Conservation (phyloP, 495 filamentous ascomycete species). For the Xanthoparmelia taractica region DNA sequence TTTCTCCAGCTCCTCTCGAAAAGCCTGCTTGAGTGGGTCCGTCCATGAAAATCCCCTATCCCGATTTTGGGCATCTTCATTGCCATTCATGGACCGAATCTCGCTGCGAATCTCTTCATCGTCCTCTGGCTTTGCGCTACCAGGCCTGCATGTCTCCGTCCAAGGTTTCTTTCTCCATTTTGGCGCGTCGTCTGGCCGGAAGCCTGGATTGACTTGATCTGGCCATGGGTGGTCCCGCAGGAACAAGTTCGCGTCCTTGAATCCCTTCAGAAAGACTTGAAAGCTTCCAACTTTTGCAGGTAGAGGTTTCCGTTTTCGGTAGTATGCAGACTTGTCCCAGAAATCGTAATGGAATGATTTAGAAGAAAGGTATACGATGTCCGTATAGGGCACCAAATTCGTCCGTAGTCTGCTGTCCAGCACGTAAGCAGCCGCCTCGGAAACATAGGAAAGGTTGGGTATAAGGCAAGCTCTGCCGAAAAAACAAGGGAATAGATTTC, state of each 20-base stretch:
- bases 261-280: constrained; percentile 94
- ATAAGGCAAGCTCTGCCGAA: constrained; percentile 95
- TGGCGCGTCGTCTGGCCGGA: constrained; percentile 60
- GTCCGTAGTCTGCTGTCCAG: constrained; percentile 85
- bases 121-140: constrained; percentile 56
- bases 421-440: constrained; percentile 93
- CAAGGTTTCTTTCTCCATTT: constrained; percentile 69
- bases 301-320: constrained; percentile 77
- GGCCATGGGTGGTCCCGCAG: constrained; percentile 94
- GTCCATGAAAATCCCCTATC: constrained; percentile 69
- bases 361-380: constrained; percentile 86
- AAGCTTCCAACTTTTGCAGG: constrained; percentile 92
- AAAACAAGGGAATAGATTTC: constrained; percentile 92
- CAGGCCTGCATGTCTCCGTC: constrained; percentile 79
- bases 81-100: constrained; percentile 37
- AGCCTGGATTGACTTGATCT: constrained; percentile 76
- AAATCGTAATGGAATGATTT: constrained; percentile 98
- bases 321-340: constrained; percentile 85
- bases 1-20: constrained; percentile 93
- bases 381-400: constrained; percentile 90
- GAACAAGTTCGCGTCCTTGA: constrained; percentile 93
- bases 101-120: constrained; percentile 57
- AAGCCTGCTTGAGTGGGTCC: constrained; percentile 77
- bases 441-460: constrained; percentile 98
- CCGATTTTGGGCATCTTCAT: constrained; percentile 43